Conservation (phyloP, 306 rosid species). For the Cucumis hystrix region DNA sequence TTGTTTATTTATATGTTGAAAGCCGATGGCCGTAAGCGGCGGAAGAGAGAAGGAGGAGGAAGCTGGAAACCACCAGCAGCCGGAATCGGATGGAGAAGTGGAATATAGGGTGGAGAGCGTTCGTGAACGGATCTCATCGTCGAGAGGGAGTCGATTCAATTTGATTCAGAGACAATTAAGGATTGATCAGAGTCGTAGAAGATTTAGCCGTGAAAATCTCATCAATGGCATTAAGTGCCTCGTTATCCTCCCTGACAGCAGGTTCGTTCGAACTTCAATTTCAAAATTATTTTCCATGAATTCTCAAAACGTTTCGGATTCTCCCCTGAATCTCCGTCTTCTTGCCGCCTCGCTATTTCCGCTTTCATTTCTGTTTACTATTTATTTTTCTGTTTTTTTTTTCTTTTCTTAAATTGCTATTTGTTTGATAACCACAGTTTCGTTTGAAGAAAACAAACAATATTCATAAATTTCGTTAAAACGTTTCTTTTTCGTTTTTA, state of each 20-base stretch:
- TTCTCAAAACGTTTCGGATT: no score
- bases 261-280: constrained; percentile 18
- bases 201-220: constrained; percentile 37
- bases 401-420: no score
- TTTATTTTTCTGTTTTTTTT: no score
- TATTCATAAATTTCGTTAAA: no score
- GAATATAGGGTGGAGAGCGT: constrained; percentile 41
- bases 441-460: no score
- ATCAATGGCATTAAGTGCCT: constrained; percentile 33
- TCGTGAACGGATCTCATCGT: constrained; percentile 46
- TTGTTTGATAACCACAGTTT: no score
- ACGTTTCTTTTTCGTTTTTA: no score
- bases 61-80: neutral
- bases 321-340: no score
- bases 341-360: no score
- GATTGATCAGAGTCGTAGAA: constrained; percentile 13
- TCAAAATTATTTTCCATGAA: neutral
- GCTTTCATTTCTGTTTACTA: no score
- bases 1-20: neutral
- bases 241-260: constrained; percentile 50
- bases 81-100: constrained; percentile 5
- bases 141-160: constrained; percentile 63
- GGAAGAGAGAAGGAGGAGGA: neutral
- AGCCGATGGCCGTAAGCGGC: neutral
- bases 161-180: constrained; percentile 45